A percentile compares a stretch with the other conserved stretches of the same genome.
These are phyloP conservation scores for Rhododendron simsii DNA, from an alignment of 148 eudicot species.

Conservation along the genomic window DNA sequence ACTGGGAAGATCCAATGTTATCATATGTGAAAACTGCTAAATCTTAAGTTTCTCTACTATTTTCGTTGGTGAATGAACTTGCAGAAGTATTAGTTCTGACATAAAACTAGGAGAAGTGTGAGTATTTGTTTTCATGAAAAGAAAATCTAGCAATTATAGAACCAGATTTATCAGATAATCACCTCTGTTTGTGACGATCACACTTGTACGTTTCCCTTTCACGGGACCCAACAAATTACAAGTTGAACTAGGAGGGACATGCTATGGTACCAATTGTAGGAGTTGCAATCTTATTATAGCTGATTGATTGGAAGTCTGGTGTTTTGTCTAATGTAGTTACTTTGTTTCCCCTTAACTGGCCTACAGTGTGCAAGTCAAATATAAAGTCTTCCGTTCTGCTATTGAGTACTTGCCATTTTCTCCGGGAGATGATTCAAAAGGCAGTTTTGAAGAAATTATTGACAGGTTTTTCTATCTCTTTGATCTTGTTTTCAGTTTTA, in stretches of 20 bases:
- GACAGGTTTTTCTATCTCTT: constrained; percentile 56
- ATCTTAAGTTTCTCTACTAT: background rate
- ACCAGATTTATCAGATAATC: background rate
- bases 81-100: background rate
- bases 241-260: background rate
- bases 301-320: constrained; percentile 1
- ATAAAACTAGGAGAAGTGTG: background rate
- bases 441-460: constrained; percentile 83
- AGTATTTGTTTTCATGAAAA: background rate
- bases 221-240: background rate
- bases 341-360: constrained; percentile 13
- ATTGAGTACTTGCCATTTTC: constrained; percentile 86
- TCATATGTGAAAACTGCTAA: background rate
- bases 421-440: constrained; percentile 68
- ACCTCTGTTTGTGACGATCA: background rate
- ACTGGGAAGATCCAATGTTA: background rate
- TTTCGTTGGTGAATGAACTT: background rate
- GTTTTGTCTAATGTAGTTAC: constrained; percentile 6
- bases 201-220: background rate
- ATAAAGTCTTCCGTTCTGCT: constrained; percentile 84
- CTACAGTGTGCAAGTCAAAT: constrained; percentile 68
- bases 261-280: background rate
- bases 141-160: background rate
- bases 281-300: background rate
- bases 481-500: background rate